Evolutionary conservation across 2,329 filamentous ascomycete species (phyloP).

Genomic region (Phaeosphaeria sp.): DNA sequence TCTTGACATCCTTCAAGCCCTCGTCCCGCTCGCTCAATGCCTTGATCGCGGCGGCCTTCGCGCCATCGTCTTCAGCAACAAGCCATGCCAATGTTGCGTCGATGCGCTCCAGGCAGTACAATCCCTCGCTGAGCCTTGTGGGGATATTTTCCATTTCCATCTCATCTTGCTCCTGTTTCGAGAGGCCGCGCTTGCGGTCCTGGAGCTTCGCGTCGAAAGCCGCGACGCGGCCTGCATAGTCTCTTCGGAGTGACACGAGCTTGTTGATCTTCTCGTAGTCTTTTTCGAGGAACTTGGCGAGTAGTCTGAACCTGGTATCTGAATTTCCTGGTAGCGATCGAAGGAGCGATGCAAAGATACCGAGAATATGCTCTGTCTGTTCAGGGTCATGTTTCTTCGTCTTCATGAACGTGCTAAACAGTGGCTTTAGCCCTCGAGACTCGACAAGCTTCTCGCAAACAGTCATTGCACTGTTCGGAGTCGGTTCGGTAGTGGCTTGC

Average conservation of each 20-base stretch:
- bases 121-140: slow-evolving; percentile 78
- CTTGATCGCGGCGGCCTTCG: slow-evolving; percentile 67
- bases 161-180: slow-evolving; percentile 66
- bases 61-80: slow-evolving; percentile 84
- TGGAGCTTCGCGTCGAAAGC: slow-evolving; percentile 70
- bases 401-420: slow-evolving; percentile 90
- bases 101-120: slow-evolving; percentile 82
- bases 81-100: slow-evolving; percentile 91
- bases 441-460: slow-evolving; percentile 82
- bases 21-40: slow-evolving; percentile 74
- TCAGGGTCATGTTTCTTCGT: slow-evolving; percentile 75
- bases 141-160: slow-evolving; percentile 76
- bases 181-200: slow-evolving; percentile 61
- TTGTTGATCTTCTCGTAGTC: slow-evolving; percentile 85
- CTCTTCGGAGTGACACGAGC: slow-evolving; percentile 73
- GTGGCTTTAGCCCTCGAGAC: slow-evolving; percentile 80
- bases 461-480: slow-evolving; percentile 53
- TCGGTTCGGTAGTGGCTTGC: slow-evolving; percentile 1
- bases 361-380: slow-evolving; percentile 79
- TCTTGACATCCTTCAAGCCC: slow-evolving; percentile 66
- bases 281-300: slow-evolving; percentile 96
- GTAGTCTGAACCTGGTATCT: slow-evolving; percentile 76
- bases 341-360: slow-evolving; percentile 83
- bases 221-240: slow-evolving; percentile 70
- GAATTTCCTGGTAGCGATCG: slow-evolving; percentile 80